phyloP scores from a whole-genome alignment of 2,329 filamentous ascomycete species.

The Aspergillus quadrilineatus region DNA sequence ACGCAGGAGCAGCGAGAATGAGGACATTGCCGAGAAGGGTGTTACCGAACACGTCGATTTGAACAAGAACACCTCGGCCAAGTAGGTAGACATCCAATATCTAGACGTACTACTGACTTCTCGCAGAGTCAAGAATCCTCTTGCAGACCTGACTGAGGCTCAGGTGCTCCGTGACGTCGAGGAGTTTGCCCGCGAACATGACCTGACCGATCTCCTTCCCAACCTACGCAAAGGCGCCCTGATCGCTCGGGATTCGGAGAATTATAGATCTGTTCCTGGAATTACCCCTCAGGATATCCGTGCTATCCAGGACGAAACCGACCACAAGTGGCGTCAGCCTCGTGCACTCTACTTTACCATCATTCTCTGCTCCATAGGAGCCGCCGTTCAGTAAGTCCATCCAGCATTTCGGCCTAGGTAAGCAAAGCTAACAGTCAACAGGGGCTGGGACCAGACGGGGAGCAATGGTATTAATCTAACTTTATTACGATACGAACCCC shows the following conservation, averaged over 20 bases:
- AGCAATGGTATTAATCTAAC: constrained; percentile 27
- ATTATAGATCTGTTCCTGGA: constrained; percentile 45
- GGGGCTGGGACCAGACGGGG: constrained; percentile 36
- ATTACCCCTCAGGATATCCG: constrained; percentile 45
- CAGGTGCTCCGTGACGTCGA: constrained; percentile 45
- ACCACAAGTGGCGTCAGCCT: constrained; percentile 53
- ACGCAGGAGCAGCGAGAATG: constrained; percentile 13
- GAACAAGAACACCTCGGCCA: constrained; percentile 31
- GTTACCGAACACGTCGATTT: constrained; percentile 26
- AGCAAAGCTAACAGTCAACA: constrained; percentile 8
- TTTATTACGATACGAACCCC: background rate
- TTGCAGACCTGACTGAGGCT: constrained; percentile 40
- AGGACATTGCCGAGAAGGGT: constrained; percentile 23
- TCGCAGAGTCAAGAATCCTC: constrained; percentile 47
- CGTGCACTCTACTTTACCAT: constrained; percentile 51
- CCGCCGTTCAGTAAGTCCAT: constrained; percentile 49
- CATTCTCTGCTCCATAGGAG: constrained; percentile 53
- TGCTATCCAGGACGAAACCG: constrained; percentile 46
- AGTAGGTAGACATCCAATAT: constrained; percentile 19
- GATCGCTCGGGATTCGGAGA: constrained; percentile 49
- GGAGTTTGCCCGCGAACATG: constrained; percentile 42
- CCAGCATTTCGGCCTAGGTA: background rate
- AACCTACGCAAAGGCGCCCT: constrained; percentile 51
- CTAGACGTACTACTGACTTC: constrained; percentile 1
- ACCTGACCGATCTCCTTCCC: constrained; percentile 42